Evolutionary conservation across 2,329 filamentous ascomycete species (phyloP).

Genomic region (Cladophialophora bantiana): DNA sequence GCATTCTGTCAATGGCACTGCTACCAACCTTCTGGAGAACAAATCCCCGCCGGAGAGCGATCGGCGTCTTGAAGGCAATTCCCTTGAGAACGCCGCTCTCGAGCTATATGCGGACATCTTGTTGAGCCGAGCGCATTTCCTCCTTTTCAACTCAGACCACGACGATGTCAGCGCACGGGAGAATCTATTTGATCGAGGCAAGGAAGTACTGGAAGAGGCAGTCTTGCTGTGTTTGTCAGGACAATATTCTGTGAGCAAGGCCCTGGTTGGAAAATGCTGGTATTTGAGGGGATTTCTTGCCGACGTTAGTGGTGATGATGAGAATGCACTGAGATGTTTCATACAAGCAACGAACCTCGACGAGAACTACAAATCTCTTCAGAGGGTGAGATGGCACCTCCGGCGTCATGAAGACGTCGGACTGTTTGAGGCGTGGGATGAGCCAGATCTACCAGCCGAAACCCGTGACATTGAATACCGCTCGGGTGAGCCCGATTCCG

Average conservation of each 20-base stretch:
- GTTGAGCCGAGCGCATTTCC: slow-evolving; percentile 27
- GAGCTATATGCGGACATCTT: slow-evolving; percentile 25
- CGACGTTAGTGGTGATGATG: slow-evolving; percentile 17
- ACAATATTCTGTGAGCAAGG: slow-evolving; percentile 2
- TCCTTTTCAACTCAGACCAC: slow-evolving; percentile 18
- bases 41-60: background rate
- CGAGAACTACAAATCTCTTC: slow-evolving; percentile 12
- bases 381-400: slow-evolving; percentile 24
- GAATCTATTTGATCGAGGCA: slow-evolving; percentile 14
- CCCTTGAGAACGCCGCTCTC: slow-evolving; percentile 11
- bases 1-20: too few relatives aligned
- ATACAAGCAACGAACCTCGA: slow-evolving; percentile 22
- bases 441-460: background rate
- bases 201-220: slow-evolving; percentile 21
- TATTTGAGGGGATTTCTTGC: slow-evolving; percentile 26
- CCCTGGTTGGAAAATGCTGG: slow-evolving; percentile 27
- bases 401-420: background rate
- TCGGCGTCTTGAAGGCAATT: background rate
- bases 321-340: slow-evolving; percentile 19
- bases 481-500: background rate
- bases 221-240: slow-evolving; percentile 19
- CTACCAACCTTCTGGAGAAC: background rate
- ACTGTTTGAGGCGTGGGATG: slow-evolving; percentile 2
- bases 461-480: background rate
- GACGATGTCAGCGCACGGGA: background rate